phyloP scores from a whole-genome alignment of 164 flowering plant species.

The Liquidambar formosana region DNA sequence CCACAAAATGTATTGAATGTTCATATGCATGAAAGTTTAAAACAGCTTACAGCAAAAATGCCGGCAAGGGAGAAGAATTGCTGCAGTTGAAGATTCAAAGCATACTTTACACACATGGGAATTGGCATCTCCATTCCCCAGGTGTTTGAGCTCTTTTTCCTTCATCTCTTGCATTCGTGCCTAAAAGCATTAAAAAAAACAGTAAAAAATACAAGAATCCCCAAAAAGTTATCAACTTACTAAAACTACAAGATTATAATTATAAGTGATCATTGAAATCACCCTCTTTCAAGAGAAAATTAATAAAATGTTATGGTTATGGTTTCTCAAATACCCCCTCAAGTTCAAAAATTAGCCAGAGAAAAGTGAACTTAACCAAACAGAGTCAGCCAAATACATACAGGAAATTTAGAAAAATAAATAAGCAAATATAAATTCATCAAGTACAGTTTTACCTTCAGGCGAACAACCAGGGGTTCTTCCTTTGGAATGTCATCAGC shows the following conservation, averaged over 20 bases:
- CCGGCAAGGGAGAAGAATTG: constrained; percentile 95
- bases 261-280: background rate
- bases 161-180: constrained; percentile 97
- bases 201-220: background rate
- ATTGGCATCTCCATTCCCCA: constrained; percentile 68
- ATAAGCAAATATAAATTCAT: background rate
- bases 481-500: constrained; percentile 41
- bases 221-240: background rate
- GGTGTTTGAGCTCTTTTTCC: constrained; percentile 64
- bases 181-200: constrained; percentile 31
- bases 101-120: constrained; percentile 95
- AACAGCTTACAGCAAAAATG: constrained; percentile 88
- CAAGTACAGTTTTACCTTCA: constrained; percentile 55
- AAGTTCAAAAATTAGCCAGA: too few species aligned
- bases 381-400: too few species aligned
- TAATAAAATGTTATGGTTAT: too few species aligned
- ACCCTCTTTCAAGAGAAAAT: too few species aligned
- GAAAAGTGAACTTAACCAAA: too few species aligned
- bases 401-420: background rate
- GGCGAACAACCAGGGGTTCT: constrained; percentile 77
- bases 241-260: background rate
- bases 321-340: background rate
- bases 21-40: background rate
- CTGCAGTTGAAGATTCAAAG: constrained; percentile 85
- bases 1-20: background rate